These are phyloP conservation scores for Corylus heterophylla DNA, from an alignment of 306 rosid species.

Conservation along the genomic window DNA sequence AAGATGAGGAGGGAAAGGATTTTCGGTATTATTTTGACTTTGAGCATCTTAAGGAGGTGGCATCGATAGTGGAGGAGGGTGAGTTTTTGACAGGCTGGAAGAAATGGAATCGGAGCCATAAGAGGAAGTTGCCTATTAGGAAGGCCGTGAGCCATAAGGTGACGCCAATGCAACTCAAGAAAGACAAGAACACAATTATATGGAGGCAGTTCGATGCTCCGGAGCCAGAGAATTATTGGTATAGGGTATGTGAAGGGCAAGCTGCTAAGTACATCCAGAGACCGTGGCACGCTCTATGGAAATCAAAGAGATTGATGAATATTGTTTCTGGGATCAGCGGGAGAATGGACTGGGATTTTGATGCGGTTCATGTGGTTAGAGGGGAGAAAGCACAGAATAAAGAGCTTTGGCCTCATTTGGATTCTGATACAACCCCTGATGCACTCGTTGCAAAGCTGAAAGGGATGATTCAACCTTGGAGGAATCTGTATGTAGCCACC, in stretches of 20 bases:
- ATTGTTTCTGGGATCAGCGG: constrained; percentile 89
- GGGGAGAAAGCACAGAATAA: constrained; percentile 90
- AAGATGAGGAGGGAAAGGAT: constrained; percentile 94
- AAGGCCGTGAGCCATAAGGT: constrained; percentile 70
- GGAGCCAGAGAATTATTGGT: constrained; percentile 98
- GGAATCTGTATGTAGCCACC: constrained; percentile 86
- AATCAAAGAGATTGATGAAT: constrained; percentile 96
- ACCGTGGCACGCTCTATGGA: constrained; percentile 98
- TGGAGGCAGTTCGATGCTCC: constrained; percentile 93
- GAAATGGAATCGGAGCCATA: constrained; percentile 75
- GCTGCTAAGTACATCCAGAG: constrained; percentile 81
- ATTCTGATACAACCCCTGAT: constrained; percentile 81
- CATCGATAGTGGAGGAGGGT: constrained; percentile 82
- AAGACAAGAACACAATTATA: constrained; percentile 66
- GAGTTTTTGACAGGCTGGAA: constrained; percentile 86
- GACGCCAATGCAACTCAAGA: constrained; percentile 82
- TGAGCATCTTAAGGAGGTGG: constrained; percentile 93
- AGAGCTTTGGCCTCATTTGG: constrained; percentile 93
- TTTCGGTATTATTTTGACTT: constrained; percentile 91
- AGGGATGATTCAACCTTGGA: constrained; percentile 80
- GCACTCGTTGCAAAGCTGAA: constrained; percentile 66
- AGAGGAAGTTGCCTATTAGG: constrained; percentile 67
- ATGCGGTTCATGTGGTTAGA: constrained; percentile 86
- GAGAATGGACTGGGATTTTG: constrained; percentile 96
- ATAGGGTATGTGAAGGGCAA: constrained; percentile 91